Conservation (phyloP, 345 rosid genomes). For the Hibiscus tridactylites region DNA sequence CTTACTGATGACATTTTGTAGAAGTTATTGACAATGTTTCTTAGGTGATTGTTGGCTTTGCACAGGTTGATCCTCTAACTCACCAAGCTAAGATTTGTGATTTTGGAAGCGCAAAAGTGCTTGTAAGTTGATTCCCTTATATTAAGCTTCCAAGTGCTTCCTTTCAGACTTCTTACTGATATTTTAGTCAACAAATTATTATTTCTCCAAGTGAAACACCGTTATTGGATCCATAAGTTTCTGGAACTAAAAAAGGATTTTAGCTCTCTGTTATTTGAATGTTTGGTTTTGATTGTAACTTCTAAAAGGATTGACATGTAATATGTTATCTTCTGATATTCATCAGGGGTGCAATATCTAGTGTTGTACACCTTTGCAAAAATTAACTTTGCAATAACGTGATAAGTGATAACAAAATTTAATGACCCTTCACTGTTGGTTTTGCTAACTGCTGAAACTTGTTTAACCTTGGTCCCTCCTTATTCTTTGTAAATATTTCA, state of each 20-base stretch:
- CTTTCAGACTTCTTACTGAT: background rate
- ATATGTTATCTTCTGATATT: background rate
- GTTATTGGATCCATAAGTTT: background rate
- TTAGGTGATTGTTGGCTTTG: conserved; percentile 12
- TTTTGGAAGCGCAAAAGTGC: background rate
- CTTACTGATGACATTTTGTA: background rate
- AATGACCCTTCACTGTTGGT: no score
- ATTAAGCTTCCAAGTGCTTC: background rate
- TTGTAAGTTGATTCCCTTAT: background rate
- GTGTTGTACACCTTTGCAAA: background rate
- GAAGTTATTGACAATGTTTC: background rate
- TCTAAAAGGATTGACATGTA: background rate
- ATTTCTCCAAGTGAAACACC: background rate
- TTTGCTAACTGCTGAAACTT: no score
- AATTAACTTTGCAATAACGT: background rate
- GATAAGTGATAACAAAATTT: no score
- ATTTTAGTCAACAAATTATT: background rate
- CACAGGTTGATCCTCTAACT: conserved; percentile 78
- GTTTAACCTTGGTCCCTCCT: no score
- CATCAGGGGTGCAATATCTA: background rate
- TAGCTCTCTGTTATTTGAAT: background rate
- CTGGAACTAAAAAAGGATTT: background rate
- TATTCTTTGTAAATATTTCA: background rate
- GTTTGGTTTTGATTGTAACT: background rate
- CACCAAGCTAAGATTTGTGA: background rate